Evolutionary conservation across 2,329 filamentous ascomycete species (phyloP).

Genomic region (Neopestalotiopsis sp.): DNA sequence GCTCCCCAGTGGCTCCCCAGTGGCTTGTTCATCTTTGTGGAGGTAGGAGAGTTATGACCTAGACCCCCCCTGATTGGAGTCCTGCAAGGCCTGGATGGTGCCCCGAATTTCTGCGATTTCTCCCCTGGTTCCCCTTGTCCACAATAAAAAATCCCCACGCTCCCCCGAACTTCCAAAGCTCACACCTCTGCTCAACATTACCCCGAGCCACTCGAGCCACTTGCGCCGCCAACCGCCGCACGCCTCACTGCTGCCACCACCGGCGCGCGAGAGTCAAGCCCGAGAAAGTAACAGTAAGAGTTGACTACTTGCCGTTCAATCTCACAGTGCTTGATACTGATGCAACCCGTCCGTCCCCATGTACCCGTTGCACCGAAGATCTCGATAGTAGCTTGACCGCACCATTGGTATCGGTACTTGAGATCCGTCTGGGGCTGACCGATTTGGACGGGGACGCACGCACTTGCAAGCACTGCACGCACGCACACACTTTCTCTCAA

Average conservation of each 20-base stretch:
- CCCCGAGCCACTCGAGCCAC: slow-evolving; percentile 39
- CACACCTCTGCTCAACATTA: slow-evolving; percentile 50
- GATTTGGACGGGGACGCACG: neutral
- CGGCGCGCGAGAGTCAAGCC: slow-evolving; percentile 26
- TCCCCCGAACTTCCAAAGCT: slow-evolving; percentile 17
- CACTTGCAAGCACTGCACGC: too few relatives aligned
- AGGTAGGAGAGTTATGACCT: too few relatives aligned
- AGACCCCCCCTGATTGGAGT: neutral
- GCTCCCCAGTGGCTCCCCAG: neutral
- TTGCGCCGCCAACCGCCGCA: neutral
- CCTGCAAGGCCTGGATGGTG: neutral
- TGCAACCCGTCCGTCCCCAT: slow-evolving; percentile 11
- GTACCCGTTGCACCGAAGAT: slow-evolving; percentile 9
- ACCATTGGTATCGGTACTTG: neutral
- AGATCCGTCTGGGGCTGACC: neutral
- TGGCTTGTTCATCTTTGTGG: too few relatives aligned
- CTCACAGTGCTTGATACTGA: neutral
- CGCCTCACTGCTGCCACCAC: slow-evolving; percentile 28
- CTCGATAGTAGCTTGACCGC: slow-evolving; percentile 1
- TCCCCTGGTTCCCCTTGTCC: slow-evolving; percentile 8
- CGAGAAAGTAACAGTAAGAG: slow-evolving; percentile 14
- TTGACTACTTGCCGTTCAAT: slow-evolving; percentile 5
- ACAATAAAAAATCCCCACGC: slow-evolving; percentile 19
- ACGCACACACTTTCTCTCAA: neutral
- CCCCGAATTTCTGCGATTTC: neutral